Conservation (phyloP, 768 basidiomycete species). For the Boletus barrowsii region DNA sequence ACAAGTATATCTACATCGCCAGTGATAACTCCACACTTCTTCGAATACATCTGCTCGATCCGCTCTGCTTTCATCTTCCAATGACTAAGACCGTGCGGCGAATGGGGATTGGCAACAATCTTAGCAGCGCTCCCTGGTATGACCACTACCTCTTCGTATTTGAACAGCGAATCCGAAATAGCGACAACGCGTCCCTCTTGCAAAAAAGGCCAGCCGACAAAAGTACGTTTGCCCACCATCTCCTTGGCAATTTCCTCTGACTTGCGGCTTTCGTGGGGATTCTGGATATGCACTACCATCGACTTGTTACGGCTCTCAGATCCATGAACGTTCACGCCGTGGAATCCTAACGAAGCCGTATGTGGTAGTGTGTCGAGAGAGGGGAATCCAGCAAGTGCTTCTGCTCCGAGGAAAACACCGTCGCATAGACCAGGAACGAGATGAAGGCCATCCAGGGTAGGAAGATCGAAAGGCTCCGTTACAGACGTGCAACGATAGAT, state of each 20-base stretch:
- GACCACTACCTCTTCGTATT: slow-evolving; percentile 70
- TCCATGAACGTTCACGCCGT: slow-evolving; percentile 92
- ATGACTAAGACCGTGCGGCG: slow-evolving; percentile 57
- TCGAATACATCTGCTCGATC: slow-evolving; percentile 84
- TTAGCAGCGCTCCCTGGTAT: slow-evolving; percentile 48
- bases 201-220: slow-evolving; percentile 91
- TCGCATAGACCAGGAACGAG: slow-evolving; percentile 84
- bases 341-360: slow-evolving; percentile 70
- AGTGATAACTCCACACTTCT: slow-evolving; percentile 82
- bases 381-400: slow-evolving; percentile 93
- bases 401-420: slow-evolving; percentile 81
- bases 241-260: slow-evolving; percentile 69
- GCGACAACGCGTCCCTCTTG: slow-evolving; percentile 87
- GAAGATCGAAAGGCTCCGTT: slow-evolving; percentile 84
- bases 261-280: slow-evolving; percentile 65
- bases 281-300: slow-evolving; percentile 84
- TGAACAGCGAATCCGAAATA: slow-evolving; percentile 83
- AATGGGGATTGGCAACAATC: slow-evolving; percentile 72
- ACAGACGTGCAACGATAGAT: slow-evolving; percentile 74
- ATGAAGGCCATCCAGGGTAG: slow-evolving; percentile 80
- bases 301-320: slow-evolving; percentile 89
- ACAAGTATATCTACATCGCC: slow-evolving; percentile 77
- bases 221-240: slow-evolving; percentile 75
- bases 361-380: slow-evolving; percentile 88
- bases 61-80: slow-evolving; percentile 84